Percentiles rank a stretch among this genome's conserved stretches.
These are phyloP conservation scores for Strobilomyces echinocephalus DNA, from an alignment of 768 basidiomycete genomes.

Conservation along the genomic window DNA sequence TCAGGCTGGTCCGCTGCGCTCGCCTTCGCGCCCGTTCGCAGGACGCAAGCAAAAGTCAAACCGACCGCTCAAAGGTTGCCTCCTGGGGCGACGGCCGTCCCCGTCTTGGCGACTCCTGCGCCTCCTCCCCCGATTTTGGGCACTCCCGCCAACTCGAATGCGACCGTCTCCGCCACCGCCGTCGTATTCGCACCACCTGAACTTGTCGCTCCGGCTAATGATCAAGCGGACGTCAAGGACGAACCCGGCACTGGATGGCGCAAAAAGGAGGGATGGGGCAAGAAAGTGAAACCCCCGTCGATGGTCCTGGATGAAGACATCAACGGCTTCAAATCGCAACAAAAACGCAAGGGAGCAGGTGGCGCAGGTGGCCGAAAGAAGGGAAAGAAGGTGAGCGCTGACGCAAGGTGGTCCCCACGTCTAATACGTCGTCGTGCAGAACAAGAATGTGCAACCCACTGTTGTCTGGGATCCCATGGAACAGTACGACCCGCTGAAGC, in stretches of 20 bases:
- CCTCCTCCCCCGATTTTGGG: conserved; percentile 31
- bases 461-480: conserved; percentile 75
- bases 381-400: conserved; percentile 54
- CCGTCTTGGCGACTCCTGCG: conserved; percentile 34
- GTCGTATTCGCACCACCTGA: conserved; percentile 68
- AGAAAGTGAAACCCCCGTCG: conserved; percentile 85
- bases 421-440: conserved; percentile 35
- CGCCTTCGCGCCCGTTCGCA: conserved; percentile 80
- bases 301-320: conserved; percentile 89
- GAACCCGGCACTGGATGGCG: conserved; percentile 34
- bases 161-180: conserved; percentile 49
- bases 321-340: conserved; percentile 70
- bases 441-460: conserved; percentile 51
- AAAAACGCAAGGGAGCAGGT: conserved; percentile 45
- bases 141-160: conserved; percentile 23
- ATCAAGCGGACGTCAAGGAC: conserved; percentile 26
- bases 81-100: conserved; percentile 54
- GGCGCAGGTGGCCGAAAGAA: conserved; percentile 43
- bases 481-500: conserved; percentile 74
- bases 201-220: conserved; percentile 34
- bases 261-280: conserved; percentile 67
- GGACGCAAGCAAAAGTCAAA: conserved; percentile 59
- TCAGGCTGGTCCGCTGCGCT: conserved; percentile 86
- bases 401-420: neutral
- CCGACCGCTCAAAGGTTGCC: conserved; percentile 30